Base-by-base conservation (phyloP, 768 basidiomycete species). In the Suillus clintonianus region DNA sequence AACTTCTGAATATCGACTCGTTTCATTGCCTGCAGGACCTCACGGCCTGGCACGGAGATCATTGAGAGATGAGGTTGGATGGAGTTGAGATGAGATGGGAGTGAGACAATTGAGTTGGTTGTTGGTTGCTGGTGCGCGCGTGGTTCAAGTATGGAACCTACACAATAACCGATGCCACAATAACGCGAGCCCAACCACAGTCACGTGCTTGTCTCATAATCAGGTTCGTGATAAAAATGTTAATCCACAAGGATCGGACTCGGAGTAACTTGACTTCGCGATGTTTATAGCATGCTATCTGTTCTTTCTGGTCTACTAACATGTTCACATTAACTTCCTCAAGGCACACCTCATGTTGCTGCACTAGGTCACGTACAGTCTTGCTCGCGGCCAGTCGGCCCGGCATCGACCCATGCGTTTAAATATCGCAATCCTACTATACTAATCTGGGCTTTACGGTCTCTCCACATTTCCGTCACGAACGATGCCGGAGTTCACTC, bases 1-100 rank as follows among this genome's bases (percentile, higher is more conserved):
- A 85, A 66, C 65, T 75, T 81, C 83, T 92, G 92, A 22, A 85
- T 76, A 51, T 85, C 84, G 3, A 69, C 68, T 56, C 83, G 80
- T 62, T 80, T 82, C 75, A 93, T 82, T 60, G 78, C 81, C 78
- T 90, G 73, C 60, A 85, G 80, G 63, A 74, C 75, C 61, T 80
- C 76, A 62, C 84, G 78, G 64, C 75, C 72, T 45, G 78, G 75
- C 36, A 85, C 51, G 78, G 73, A 62, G 81, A 87, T 60, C 78
- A 80, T 82, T 60, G 39, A 45, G 61, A 63, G 34, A 42, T 62
- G 57, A 34, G 11, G 64, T 37, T 48, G 58, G 34, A 42, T 62
- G 57, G 37, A 9, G 64, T 37, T 48, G 58, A 19, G 65, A 61
- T 57, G 53, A 24, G 57, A 5, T 51, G 10, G 27, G 54, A 48